Evolutionary conservation across 1,284 basidiomycete genomes (phyloP), one percentile per base, ranked within the genome.

Genomic region (Ustilago bromivora): DNA sequence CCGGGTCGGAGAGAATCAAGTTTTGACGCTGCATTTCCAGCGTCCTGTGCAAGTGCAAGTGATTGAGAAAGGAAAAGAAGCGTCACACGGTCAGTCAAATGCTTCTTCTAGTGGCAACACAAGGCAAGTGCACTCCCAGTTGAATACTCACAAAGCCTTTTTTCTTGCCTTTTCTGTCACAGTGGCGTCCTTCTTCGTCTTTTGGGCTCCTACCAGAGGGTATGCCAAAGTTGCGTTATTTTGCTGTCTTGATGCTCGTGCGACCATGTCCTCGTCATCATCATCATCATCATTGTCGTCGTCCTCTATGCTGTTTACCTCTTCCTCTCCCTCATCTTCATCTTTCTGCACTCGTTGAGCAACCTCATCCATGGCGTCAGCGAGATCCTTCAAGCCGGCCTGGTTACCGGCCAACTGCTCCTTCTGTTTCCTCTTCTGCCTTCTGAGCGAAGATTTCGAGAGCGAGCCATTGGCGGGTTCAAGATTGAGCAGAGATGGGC

Each of bases 321-420:
- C 59, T 4, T 49, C 79, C 5, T 63, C 46, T 12, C 68, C 72
- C 2, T 70, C 65, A 31, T 64, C 66, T 12, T 71, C 32, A 0
- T 66, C 68, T 2, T 72, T 59, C 28, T 67, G 35, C 2, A 80
- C 61, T 40, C 61, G 57, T 46, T 73, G 71, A 6, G 65, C 71
- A 10, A 73, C 58, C 35, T 76, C 73, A 7, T 73, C 64, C 62
- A 82, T 60, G 2, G 68, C 81, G 6, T 67, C 79, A 10, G 57
- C 61, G 8, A 85, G 46, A 17, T 82, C 82, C 40, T 78, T 75
- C 71, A 84, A 53, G 10, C 83, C 83, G 9, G 76, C 60, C 1
- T 57, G 47, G 73, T 83, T 82, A 19, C 78, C 81, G 1, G 76
- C 82, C 0, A 85, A 61, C 61, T 84, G 78, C 43, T 85, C 80